Evolutionary conservation across 2,329 filamentous ascomycete genomes (phyloP), one percentile per base, ranked within the genome.

Genomic region (Plenodomus lindquistii): DNA sequence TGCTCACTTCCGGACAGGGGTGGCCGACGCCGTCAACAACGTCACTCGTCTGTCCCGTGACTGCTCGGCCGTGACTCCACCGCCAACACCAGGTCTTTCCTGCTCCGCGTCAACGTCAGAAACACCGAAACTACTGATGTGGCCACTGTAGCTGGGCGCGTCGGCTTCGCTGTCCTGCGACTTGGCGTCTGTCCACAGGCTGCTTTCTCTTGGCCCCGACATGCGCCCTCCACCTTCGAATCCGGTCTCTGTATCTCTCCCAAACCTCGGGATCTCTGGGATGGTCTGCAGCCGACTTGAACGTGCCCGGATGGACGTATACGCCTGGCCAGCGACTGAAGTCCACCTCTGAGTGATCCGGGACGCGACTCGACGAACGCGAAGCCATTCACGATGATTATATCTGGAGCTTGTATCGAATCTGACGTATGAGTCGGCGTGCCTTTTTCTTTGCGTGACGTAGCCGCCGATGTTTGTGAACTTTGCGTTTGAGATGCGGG

Each of bases 271-370:
- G 40, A 9, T 60, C 52, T 41, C 17, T 38, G n/a, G 42, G 46
- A 9, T 36, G 50, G 22, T 50, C 48, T 7, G 45, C 39, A 3
- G 54, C 27, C 38, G 54, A 42, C 19, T 51, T 56, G 29, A 68
- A 68, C 1, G 49, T 37, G 6, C 63, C 63, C 2, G 62, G 62
- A 41, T 59, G 48, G n/a, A 66, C 37, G 40, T 66, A 59, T 2
- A 63, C 53, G 20, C 56, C 63, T 15, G 59, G 59, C 52, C 54
- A 63, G 38, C 42, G 47, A 36, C 45, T 52, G 37, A 63, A 56
- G 36, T 66, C 54, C 34, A 48, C 6, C 16, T 55, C 43, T 40
- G 35, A 44, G 37, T 36, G 45, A 16, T 27, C 11, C 11, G 27
- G 11, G 27, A 13, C 27, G 27, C 27, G 27, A 15, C 27, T 31